Conservation (phyloP, 176 grass and related monocot species). For the Avena atlantica region DNA sequence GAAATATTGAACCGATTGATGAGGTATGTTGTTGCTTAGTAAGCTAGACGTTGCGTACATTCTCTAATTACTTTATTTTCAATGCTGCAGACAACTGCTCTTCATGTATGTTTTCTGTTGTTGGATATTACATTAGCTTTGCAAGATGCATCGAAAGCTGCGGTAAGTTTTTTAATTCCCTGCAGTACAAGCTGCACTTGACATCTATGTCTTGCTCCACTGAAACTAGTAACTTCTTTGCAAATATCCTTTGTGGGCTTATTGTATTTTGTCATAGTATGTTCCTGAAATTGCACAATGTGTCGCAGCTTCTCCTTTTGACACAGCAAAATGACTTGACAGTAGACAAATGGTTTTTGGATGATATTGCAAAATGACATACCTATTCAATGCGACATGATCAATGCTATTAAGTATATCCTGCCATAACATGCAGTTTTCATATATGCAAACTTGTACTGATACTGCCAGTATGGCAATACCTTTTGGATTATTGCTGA, state of each 20-base stretch:
- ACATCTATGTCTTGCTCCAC: conserved; percentile 13
- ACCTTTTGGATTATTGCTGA: conserved; percentile 4
- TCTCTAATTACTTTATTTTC: conserved; percentile 38
- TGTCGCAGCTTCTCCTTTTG: not conserved
- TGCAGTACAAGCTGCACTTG: conserved; percentile 9
- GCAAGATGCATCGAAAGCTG: conserved; percentile 78
- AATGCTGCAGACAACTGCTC: conserved; percentile 77
- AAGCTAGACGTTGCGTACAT: conserved; percentile 7
- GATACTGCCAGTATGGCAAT: not conserved
- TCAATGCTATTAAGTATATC: conserved; percentile 17
- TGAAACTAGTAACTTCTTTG: not conserved
- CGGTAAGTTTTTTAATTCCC: conserved; percentile 60
- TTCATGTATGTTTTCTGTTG: conserved; percentile 85
- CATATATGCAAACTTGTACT: conserved; percentile 17
- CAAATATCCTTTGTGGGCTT: not conserved
- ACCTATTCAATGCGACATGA: not conserved
- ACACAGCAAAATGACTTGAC: not conserved
- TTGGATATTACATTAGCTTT: conserved; percentile 86
- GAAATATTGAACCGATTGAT: conserved; percentile 86
- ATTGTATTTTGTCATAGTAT: conserved; percentile 30
- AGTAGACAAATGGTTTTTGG: not conserved
- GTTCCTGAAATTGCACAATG: conserved; percentile 9
- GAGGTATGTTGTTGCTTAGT: conserved; percentile 60
- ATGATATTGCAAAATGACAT: not conserved
- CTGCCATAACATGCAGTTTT: conserved; percentile 12